Conservation (phyloP, 805 yeast genomes). For the Zygosaccharomyces bisporus region DNA sequence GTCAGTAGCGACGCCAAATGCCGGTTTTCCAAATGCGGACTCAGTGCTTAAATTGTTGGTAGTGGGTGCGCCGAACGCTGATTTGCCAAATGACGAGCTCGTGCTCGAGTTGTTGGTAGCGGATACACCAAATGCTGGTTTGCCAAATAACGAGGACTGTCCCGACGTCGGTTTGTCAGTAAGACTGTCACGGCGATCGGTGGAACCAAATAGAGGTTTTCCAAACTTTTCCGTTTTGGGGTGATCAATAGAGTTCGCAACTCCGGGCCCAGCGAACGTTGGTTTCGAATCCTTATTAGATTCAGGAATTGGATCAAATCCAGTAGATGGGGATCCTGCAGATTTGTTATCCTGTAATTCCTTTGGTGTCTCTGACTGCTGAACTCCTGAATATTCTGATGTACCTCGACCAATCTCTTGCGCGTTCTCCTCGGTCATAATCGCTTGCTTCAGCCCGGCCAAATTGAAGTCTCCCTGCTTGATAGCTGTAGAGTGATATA, state of each 20-base stretch:
- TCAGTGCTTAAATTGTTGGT: background rate
- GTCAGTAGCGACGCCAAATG: too few species aligned
- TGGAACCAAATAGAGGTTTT: background rate
- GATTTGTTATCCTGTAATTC: too few species aligned
- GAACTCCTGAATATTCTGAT: background rate
- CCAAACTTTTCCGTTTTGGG: background rate
- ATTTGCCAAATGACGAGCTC: constrained; percentile 9
- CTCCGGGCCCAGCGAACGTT: background rate
- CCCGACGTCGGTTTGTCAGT: constrained; percentile 12
- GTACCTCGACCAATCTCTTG: background rate
- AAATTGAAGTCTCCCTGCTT: constrained; percentile 35
- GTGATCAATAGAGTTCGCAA: background rate
- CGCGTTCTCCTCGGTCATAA: background rate
- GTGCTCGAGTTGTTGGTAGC: background rate
- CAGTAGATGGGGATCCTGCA: too few species aligned
- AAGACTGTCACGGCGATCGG: background rate
- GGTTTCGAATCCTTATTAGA: background rate
- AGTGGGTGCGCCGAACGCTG: constrained; percentile 2
- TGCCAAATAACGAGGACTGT: constrained; percentile 17
- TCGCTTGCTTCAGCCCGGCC: background rate
- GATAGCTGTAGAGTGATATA: constrained; percentile 54
- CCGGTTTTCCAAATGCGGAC: background rate
- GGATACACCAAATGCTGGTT: constrained; percentile 9
- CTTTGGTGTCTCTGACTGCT: background rate
- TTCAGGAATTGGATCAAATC: background rate